Evolutionary conservation across 495 filamentous ascomycete genomes (phyloP).

Genomic region (Venustampulla echinocandica): DNA sequence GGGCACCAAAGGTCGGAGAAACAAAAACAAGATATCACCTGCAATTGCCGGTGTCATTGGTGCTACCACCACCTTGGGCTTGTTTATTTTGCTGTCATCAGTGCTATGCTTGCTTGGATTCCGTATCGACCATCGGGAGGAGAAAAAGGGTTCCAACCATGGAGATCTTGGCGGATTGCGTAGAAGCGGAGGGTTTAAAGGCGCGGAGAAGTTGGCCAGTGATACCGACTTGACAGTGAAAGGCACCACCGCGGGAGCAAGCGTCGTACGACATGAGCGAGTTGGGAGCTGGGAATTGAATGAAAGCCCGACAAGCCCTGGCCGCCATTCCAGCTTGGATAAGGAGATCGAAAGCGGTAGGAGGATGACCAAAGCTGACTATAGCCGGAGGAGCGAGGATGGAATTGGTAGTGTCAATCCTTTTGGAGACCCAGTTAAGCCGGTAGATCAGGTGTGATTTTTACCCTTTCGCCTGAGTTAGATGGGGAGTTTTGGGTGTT

Average conservation of each 20-base stretch:
- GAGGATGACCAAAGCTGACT: slow-evolving; percentile 7
- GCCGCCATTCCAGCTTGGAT: slow-evolving; percentile 6
- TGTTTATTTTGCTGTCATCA: slow-evolving; percentile 30
- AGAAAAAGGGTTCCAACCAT: slow-evolving; percentile 7
- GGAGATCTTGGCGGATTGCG: slow-evolving; percentile 7
- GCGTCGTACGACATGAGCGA: slow-evolving; percentile 34
- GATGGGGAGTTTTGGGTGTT: neutral
- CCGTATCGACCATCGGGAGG: slow-evolving; percentile 19
- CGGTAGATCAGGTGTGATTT: slow-evolving; percentile 16
- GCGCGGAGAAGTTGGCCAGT: slow-evolving; percentile 38
- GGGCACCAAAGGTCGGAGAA: neutral
- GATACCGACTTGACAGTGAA: slow-evolving; percentile 37
- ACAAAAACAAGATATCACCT: neutral
- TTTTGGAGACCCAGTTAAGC: slow-evolving; percentile 19
- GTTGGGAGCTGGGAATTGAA: slow-evolving; percentile 47
- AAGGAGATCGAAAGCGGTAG: slow-evolving; percentile 18
- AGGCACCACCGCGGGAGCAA: slow-evolving; percentile 20
- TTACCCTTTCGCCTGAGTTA: neutral
- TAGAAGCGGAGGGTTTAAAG: slow-evolving; percentile 37
- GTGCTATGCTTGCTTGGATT: slow-evolving; percentile 32
- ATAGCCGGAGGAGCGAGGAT: slow-evolving; percentile 17
- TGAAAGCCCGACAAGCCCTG: slow-evolving; percentile 12
- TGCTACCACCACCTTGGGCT: slow-evolving; percentile 51
- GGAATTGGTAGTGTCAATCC: slow-evolving; percentile 11
- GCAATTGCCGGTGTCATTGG: slow-evolving; percentile 50